A percentile compares a stretch with the other conserved stretches of the same genome.
These are phyloP conservation scores for Blastobotrys arbuscula DNA, from an alignment of 1,139 yeast genomes.

Conservation along the genomic window DNA sequence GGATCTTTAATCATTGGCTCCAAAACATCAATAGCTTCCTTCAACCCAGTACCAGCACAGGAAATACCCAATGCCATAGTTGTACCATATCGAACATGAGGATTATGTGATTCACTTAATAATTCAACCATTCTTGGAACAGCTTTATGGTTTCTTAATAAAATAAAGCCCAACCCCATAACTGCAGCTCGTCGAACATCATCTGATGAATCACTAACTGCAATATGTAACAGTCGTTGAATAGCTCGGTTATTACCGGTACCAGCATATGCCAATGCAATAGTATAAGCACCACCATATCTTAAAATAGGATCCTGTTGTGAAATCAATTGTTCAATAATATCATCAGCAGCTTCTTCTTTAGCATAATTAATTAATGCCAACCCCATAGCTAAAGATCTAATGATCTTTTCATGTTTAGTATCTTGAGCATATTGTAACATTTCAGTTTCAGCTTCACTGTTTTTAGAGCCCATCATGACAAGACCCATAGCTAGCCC, in stretches of 20 bases:
- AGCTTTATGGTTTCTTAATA: constrained; percentile 85
- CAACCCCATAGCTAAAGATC: constrained; percentile 86
- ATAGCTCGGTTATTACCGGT: constrained; percentile 89
- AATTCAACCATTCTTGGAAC: constrained; percentile 94
- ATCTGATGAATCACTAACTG: constrained; percentile 95
- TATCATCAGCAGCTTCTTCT: constrained; percentile 74
- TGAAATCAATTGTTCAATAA: constrained; percentile 58
- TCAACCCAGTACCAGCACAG: constrained; percentile 90
- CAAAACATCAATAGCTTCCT: constrained; percentile 84
- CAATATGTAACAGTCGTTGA: constrained; percentile 78
- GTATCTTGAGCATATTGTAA: constrained; percentile 90
- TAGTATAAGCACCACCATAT: constrained; percentile 92
- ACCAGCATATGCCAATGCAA: constrained; percentile 95
- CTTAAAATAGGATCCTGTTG: constrained; percentile 84
- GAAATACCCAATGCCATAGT: constrained; percentile 96
- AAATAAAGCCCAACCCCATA: constrained; percentile 85
- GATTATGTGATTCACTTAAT: constrained; percentile 90
- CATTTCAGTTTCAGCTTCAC: constrained; percentile 73
- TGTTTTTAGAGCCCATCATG: constrained; percentile 89
- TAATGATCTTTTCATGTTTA: constrained; percentile 89
- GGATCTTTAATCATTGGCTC: constrained; percentile 93
- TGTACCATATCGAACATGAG: constrained; percentile 97
- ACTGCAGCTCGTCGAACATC: constrained; percentile 97
- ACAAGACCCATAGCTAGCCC: constrained; percentile 95
- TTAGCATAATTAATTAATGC: constrained; percentile 83